Evolutionary conservation across 2,329 filamentous ascomycete species (phyloP).

Genomic region (Fusarium longipes): DNA sequence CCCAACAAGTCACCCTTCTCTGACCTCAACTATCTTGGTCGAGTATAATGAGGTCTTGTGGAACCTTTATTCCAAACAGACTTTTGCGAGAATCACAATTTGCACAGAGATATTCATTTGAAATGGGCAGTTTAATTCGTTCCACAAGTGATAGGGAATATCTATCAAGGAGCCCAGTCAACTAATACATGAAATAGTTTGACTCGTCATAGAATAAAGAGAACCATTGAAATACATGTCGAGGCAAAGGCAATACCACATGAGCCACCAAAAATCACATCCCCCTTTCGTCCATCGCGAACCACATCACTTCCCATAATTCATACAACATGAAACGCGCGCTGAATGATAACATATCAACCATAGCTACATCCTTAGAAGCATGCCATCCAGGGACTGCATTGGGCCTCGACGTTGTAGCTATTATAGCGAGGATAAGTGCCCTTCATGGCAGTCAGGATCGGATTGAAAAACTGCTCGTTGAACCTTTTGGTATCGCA

Average conservation of each 20-base stretch:
- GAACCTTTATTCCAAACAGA: too few species aligned
- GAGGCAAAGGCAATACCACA: conserved; percentile 33
- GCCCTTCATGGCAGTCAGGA: conserved; percentile 53
- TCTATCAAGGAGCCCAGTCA: not conserved
- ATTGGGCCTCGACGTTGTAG: conserved; percentile 53
- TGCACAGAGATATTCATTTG: not conserved
- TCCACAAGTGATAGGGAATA: not conserved
- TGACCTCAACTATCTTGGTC: too few species aligned
- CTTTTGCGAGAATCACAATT: not conserved
- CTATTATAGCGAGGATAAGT: conserved; percentile 55
- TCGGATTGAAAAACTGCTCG: conserved; percentile 52
- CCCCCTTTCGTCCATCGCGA: conserved; percentile 3
- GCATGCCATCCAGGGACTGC: conserved; percentile 55
- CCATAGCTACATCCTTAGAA: not conserved
- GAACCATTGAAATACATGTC: conserved; percentile 36
- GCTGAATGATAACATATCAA: conserved; percentile 3
- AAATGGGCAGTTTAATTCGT: not conserved
- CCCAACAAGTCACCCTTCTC: too few species aligned
- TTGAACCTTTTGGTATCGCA: conserved; percentile 53
- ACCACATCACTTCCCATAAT: conserved; percentile 14
- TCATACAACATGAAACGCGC: conserved; percentile 20
- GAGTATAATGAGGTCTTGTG: too few species aligned
- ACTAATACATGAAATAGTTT: conserved; percentile 1
- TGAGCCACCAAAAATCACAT: conserved; percentile 31
- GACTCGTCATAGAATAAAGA: conserved; percentile 20